phyloP scores from a whole-genome alignment of 371 early-diverging fungal species.

The Phascolomyces articulosus region DNA sequence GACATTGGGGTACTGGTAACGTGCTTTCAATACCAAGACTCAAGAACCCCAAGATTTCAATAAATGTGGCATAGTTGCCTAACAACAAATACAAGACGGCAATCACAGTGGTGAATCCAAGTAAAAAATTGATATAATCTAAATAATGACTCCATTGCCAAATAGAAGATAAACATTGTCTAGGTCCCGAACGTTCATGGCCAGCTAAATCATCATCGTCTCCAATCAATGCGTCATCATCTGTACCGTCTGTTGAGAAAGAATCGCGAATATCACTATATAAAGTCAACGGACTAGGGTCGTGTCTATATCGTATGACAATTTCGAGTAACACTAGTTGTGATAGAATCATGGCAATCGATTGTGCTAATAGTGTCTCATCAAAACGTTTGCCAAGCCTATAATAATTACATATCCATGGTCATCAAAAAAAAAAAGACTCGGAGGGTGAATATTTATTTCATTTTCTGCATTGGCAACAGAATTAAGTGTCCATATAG shows the following conservation, averaged over 20 bases:
- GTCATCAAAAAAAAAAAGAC: neutral
- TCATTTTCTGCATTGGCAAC: neutral
- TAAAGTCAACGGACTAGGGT: slow-evolving; percentile 18
- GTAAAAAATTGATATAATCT: slow-evolving; percentile 52
- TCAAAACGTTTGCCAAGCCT: slow-evolving; percentile 65
- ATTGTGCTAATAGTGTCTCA: slow-evolving; percentile 57
- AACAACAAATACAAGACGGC: slow-evolving; percentile 34
- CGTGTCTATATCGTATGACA: slow-evolving; percentile 32
- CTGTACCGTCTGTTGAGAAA: slow-evolving; percentile 4
- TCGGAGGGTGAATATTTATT: neutral
- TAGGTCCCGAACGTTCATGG: slow-evolving; percentile 19
- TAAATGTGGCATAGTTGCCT: slow-evolving; percentile 24
- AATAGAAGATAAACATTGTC: slow-evolving; percentile 15
- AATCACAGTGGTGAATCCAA: slow-evolving; percentile 37
- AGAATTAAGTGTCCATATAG: too few species aligned
- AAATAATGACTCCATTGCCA: slow-evolving; percentile 46
- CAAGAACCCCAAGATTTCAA: slow-evolving; percentile 38
- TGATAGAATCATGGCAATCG: slow-evolving; percentile 60
- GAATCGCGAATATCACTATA: slow-evolving; percentile 23
- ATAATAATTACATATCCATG: too few species aligned
- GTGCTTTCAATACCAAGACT: slow-evolving; percentile 64
- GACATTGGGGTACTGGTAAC: slow-evolving; percentile 65
- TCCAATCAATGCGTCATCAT: slow-evolving; percentile 16
- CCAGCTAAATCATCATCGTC: slow-evolving; percentile 3
- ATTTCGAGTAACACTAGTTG: slow-evolving; percentile 59